Evolutionary conservation across 306 rosid genomes (phyloP).

Genomic region (Ceratonia siliqua): DNA sequence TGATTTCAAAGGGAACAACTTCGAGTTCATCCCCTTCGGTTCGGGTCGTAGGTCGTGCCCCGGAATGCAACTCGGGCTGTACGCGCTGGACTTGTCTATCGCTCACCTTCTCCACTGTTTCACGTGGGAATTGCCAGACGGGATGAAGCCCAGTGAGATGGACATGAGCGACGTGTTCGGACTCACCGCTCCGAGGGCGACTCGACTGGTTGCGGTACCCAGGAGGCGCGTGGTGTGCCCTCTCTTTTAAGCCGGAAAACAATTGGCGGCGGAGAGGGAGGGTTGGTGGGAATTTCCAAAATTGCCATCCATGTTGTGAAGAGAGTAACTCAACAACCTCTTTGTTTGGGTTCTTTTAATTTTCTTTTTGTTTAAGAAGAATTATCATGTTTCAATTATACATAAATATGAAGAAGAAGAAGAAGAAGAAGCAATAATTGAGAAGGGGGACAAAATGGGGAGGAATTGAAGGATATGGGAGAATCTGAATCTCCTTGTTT

Average conservation of each 20-base stretch:
- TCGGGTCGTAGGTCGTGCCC: conserved; percentile 96
- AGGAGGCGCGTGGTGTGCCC: conserved; percentile 58
- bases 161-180: conserved; percentile 84
- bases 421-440: conserved; percentile 4
- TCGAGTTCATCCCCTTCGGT: conserved; percentile 89
- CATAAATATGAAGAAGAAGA: background rate
- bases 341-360: background rate
- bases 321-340: background rate
- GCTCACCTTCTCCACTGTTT: conserved; percentile 80
- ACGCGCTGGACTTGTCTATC: conserved; percentile 73
- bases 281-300: no score
- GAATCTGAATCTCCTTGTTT: background rate
- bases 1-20: conserved; percentile 75
- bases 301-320: background rate
- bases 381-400: background rate
- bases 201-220: conserved; percentile 77
- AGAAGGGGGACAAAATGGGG: background rate
- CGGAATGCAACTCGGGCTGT: conserved; percentile 84
- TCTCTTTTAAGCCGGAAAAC: conserved; percentile 30
- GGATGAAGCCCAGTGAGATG: conserved; percentile 78
- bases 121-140: conserved; percentile 79
- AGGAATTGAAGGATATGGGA: background rate
- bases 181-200: conserved; percentile 88
- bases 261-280: background rate
- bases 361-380: background rate